Base-by-base conservation (phyloP, 2,329 filamentous ascomycete genomes). In the Penicillium olsonii region DNA sequence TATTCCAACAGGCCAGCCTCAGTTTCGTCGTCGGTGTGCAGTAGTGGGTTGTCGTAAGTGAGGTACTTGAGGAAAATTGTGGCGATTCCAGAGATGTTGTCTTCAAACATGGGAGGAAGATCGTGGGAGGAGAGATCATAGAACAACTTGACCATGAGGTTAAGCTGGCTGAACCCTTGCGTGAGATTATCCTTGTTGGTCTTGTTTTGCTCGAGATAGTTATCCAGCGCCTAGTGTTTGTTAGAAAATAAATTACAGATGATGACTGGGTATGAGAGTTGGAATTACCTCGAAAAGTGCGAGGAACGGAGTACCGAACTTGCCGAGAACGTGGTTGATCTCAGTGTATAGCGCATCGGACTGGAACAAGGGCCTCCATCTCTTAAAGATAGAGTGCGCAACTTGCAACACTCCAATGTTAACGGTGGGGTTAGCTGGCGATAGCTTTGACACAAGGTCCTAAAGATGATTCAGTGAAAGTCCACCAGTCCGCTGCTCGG, bases 121-220 rank as follows among this genome's bases (percentile, higher is more conserved):
- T 99, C 94, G 69, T 99, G 95, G 67, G 87, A 96, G n/a, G 92
- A 96, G 44, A 99, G 84, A 71, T 99, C 95, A 75, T 94, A 94
- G 68, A 97, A 85, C 41, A 99, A 85, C 76, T 95, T 95, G 61
- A 96, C 80, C 60, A 95, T 84, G 44, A 97, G 79, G 68, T 92
- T 92, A 55, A 99, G 80, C 3, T 91, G 90, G 56, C 88, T 85
- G 62, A 96, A 92, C 68, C 90, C 88, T 59, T 84, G 83, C 65
- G 86, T 84, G 37, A 99, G 79, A 14, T 79, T 83, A 5, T 81
- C 82, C 63, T 88, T 88, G 69, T 96, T 87, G 70, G 83, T 78
- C 65, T 85, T 82, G 68, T 91, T 90, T 61, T 85, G 82, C 50
- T 87, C 81, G 61, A 99, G 82, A 60, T 81, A 78, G 19, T 59